Base-by-base conservation (phyloP, 352 stramenopile genomes). In the Globisporangium perplexum region DNA sequence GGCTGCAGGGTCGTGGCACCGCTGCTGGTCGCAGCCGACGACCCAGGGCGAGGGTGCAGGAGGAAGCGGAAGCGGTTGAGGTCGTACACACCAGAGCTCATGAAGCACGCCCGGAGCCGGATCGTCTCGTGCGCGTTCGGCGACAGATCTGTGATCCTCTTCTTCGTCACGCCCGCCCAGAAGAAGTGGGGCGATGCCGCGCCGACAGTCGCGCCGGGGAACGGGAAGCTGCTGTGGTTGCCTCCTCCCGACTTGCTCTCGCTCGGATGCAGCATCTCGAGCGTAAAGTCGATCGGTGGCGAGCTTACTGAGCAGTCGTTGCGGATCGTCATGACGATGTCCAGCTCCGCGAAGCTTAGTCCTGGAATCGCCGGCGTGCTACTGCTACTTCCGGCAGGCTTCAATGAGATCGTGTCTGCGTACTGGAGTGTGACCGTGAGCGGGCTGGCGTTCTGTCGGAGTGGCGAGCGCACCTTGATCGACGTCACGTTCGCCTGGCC, bases 1-100 rank as follows among this genome's bases (percentile, higher is more conserved):
- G 74, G 59, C 36, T 53, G 55, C 22, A 56, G 47, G n/a, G 58
- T 7, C 17, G 53, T 55, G 6, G 46, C 41, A 15, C 11, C 18
- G 23, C 31, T 23, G 22, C 15, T 33, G 20, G 12, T 24, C 14
- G 31, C 20, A 39, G 33, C 14, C 33, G 33, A 39, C 11, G 24
- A 35, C 20, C 14, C 15, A 4, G 17, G 18, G 4, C 33, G 24
- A 3, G 75, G 31, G 31, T 81, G 68, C 38, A 90, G 59, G 3
- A 77, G 56, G 43, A 91, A 78, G 22, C 81, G 77, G 58, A 91
- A 87, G 8, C 78, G 80, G 55, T 95, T 95, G 15, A 95, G 57
- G 54, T 95, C 83, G 65, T 89, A 95, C 30, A 93, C 69, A 12
- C 84, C 84, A 2, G 84, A 57, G 20, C 60, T 65, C 49, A 83